Percentiles rank a stretch among this genome's conserved stretches.
These are phyloP conservation scores for Acacia confusa DNA, from an alignment of 306 rosid genomes.

Conservation along the genomic window DNA sequence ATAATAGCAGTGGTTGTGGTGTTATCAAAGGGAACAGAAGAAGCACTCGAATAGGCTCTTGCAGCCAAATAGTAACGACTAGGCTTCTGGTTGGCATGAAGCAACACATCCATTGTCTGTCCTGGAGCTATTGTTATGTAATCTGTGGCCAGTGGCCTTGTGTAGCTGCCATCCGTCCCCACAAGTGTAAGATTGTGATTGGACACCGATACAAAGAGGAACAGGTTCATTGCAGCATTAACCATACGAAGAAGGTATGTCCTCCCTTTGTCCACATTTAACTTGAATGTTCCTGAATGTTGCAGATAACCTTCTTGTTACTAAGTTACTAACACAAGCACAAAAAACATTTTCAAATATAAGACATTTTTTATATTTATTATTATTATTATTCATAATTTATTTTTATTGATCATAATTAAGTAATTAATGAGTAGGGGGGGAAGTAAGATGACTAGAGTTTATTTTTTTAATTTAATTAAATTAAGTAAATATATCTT, in stretches of 20 bases:
- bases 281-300: slow-evolving; percentile 36
- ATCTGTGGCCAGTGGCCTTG: slow-evolving; percentile 33
- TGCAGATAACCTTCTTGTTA: neutral
- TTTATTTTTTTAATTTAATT: no score
- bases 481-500: no score
- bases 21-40: slow-evolving; percentile 33
- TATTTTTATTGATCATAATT: no score
- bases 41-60: slow-evolving; percentile 37
- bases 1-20: slow-evolving; percentile 45
- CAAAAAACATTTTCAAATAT: no score
- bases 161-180: slow-evolving; percentile 42
- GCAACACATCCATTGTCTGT: slow-evolving; percentile 47
- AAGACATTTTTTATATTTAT: no score
- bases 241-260: slow-evolving; percentile 51
- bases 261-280: slow-evolving; percentile 42
- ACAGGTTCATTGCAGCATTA: slow-evolving; percentile 42
- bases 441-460: no score
- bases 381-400: no score
- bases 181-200: slow-evolving; percentile 56
- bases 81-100: slow-evolving; percentile 44
- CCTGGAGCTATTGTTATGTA: slow-evolving; percentile 56
- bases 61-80: slow-evolving; percentile 52
- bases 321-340: neutral
- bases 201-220: slow-evolving; percentile 45
- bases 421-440: no score